Evolutionary conservation across 2,329 filamentous ascomycete species (phyloP).

Genomic region (Arthrobotrys entomopaga): DNA sequence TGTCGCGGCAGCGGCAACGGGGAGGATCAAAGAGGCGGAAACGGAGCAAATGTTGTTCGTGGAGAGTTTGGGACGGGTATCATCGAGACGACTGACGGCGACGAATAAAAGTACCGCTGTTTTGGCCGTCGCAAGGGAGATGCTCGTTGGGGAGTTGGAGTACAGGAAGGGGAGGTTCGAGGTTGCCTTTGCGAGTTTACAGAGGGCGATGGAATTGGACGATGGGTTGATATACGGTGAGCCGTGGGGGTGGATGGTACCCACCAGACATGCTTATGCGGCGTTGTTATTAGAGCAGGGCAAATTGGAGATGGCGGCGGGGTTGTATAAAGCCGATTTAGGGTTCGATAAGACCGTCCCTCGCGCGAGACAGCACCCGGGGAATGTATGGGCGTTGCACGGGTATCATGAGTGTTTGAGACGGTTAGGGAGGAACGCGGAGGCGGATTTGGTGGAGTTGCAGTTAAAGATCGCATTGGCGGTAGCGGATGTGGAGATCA

Average conservation of each 20-base stretch:
- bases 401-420: constrained; percentile 77
- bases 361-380: constrained; percentile 73
- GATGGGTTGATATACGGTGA: constrained; percentile 76
- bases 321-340: constrained; percentile 71
- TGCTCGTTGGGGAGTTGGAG: constrained; percentile 78
- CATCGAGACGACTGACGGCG: constrained; percentile 68
- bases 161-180: constrained; percentile 73
- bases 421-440: constrained; percentile 66
- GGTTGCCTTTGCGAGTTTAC: constrained; percentile 70
- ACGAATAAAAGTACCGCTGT: constrained; percentile 66
- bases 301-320: constrained; percentile 68
- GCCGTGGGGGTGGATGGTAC: constrained; percentile 84
- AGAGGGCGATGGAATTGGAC: constrained; percentile 69
- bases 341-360: constrained; percentile 71
- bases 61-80: constrained; percentile 67
- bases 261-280: constrained; percentile 75
- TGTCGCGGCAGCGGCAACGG: constrained; percentile 72
- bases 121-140: constrained; percentile 64
- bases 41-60: constrained; percentile 67
- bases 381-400: constrained; percentile 80
- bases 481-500: constrained; percentile 70
- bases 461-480: constrained; percentile 68
- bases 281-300: constrained; percentile 76
- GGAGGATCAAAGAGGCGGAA: constrained; percentile 68
- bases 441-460: constrained; percentile 65